Conservation (phyloP, 169 alveolate genomes). For the Perkinsus olseni region DNA sequence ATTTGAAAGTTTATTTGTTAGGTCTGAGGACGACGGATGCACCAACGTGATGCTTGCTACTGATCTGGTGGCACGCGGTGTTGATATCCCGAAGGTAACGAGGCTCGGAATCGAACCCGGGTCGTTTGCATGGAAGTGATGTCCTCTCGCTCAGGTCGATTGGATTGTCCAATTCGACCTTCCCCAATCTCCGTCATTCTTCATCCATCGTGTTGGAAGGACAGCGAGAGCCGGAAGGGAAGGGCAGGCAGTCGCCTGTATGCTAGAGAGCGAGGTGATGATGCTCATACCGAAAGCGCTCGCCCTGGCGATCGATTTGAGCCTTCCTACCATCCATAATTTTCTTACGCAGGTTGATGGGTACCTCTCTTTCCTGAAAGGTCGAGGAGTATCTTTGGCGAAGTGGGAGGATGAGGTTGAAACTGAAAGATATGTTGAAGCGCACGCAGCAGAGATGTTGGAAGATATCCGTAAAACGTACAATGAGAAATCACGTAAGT, state of each 20-base stretch:
- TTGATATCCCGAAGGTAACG: conserved; percentile 83
- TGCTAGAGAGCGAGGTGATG: conserved; percentile 16
- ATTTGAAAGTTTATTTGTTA: background rate
- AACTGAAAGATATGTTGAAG: background rate
- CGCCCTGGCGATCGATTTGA: too few species aligned
- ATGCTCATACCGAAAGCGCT: background rate
- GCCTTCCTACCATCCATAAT: background rate
- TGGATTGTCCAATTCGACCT: conserved; percentile 92
- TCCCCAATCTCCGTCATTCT: conserved; percentile 83
- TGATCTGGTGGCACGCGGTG: conserved; percentile 97
- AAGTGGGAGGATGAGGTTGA: background rate
- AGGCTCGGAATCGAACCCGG: background rate
- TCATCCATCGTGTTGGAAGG: conserved; percentile 97
- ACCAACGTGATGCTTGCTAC: conserved; percentile 85
- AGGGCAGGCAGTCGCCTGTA: conserved; percentile 85
- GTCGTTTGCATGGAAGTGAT: background rate
- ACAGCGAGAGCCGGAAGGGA: conserved; percentile 98
- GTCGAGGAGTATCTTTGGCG: conserved; percentile 17
- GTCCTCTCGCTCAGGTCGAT: conserved; percentile 55
- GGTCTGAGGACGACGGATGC: background rate
- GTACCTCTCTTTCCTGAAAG: conserved; percentile 31
- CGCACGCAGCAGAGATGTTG: background rate
- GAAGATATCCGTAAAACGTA: background rate
- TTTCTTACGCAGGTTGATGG: background rate
- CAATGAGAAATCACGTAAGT: background rate